These are phyloP conservation scores for Neurospora sp. DNA, from an alignment of 495 filamentous ascomycete species.

Conservation along the genomic window DNA sequence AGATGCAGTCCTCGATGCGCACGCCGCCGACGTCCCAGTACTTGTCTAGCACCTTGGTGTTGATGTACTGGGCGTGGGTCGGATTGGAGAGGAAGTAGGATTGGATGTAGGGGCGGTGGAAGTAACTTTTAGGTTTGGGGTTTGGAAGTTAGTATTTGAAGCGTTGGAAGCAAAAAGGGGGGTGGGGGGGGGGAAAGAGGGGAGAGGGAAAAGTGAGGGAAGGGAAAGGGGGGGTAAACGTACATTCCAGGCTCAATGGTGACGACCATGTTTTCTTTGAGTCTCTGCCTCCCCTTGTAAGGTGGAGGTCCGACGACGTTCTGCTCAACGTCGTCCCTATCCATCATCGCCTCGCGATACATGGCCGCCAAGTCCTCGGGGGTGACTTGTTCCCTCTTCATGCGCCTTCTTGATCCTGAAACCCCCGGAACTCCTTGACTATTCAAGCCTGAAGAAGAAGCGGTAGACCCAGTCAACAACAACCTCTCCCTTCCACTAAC, in stretches of 20 bases:
- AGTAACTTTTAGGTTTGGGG: too few species aligned
- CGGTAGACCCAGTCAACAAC: constrained; percentile 4
- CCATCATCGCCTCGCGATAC: constrained; percentile 12
- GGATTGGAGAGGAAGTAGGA: constrained; percentile 52
- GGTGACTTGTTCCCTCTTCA: constrained; percentile 14
- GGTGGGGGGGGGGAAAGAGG: background rate
- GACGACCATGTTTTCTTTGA: constrained; percentile 66
- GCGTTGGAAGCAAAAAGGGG: too few species aligned
- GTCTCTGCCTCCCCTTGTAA: constrained; percentile 19
- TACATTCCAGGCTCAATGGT: constrained; percentile 83
- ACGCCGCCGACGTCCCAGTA: constrained; percentile 79
- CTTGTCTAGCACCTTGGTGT: constrained; percentile 56
- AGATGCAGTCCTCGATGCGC: constrained; percentile 84
- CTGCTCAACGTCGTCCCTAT: background rate
- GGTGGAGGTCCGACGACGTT: background rate
- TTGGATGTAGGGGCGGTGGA: constrained; percentile 51
- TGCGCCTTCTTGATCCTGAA: background rate
- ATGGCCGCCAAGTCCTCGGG: constrained; percentile 11
- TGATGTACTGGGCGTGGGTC: constrained; percentile 57
- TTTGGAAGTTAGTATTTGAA: too few species aligned
- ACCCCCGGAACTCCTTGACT: background rate
- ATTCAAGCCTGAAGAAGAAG: background rate
- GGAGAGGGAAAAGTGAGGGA: background rate
- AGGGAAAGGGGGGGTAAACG: constrained; percentile 7
- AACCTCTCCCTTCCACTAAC: constrained; percentile 30